phyloP scores from a whole-genome alignment of 352 stramenopile genomes.

The Pelagophyceae sp. region DNA sequence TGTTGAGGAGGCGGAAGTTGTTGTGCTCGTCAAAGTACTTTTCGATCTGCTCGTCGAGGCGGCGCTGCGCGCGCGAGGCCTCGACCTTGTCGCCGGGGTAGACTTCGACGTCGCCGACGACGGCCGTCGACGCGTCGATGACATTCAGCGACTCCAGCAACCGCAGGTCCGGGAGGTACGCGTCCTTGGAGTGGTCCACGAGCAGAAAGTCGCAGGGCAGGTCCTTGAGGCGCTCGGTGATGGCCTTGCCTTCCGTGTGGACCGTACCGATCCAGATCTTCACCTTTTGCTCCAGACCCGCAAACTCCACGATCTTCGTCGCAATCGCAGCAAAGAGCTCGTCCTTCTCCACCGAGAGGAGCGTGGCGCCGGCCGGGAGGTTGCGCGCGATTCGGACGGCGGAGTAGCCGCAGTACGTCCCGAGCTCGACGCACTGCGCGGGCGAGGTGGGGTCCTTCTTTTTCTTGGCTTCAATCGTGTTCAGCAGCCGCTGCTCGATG shows the following conservation, averaged over 20 bases:
- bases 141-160: neutral
- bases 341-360: neutral
- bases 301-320: neutral
- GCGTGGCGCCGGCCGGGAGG: neutral
- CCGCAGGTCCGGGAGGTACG: neutral
- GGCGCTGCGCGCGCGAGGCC: too few relatives aligned
- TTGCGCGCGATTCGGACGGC: neutral
- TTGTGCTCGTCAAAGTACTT: too few relatives aligned
- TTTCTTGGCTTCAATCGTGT: neutral
- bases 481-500: neutral
- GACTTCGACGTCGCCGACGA: neutral
- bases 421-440: neutral
- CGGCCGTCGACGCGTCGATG: neutral
- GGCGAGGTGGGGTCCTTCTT: too few relatives aligned
- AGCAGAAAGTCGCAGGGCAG: neutral
- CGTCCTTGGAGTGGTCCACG: neutral
- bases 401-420: neutral
- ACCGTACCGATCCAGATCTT: neutral
- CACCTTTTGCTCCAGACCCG: neutral
- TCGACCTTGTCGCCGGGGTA: neutral
- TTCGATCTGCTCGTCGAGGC: too few relatives aligned
- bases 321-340: neutral
- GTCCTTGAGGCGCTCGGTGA: neutral
- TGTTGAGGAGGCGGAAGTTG: too few relatives aligned
- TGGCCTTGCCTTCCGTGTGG: neutral